Base-by-base conservation (phyloP, 1,284 basidiomycete genomes). In the Coriolopsis trogii region DNA sequence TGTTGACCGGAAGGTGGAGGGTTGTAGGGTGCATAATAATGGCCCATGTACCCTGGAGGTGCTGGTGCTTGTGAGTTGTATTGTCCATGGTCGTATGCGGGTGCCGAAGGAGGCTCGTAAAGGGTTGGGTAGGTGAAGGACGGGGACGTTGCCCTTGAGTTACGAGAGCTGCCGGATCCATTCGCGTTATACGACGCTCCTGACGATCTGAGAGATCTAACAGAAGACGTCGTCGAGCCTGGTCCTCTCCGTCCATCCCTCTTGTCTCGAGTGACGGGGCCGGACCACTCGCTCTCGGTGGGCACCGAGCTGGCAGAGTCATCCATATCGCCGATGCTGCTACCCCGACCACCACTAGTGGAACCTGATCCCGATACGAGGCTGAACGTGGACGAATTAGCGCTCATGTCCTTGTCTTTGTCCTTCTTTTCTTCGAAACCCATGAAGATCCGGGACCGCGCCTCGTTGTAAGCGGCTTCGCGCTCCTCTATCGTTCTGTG, bases 391-490 rank as follows among this genome's bases (percentile, higher is more conserved):
- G 88, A 90, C 6, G 87, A 89, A 63, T 85, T 87, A 10, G 86
- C 82, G 67, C 84, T 90, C 70, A 83, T 77, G 57, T 87, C 85
- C 61, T 83, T 85, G 45, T 87, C 87, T 67, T 89, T 88, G 50
- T 76, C 78, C 67, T 82, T 83, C 53, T 87, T 88, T 61, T 87
- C 87, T 63, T 89, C 79, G 61, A 90, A 89, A 53, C 72, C 83
- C 80, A 87, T 85, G 71, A 92, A 93, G 59, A 93, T 93, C 48
- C 90, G 80, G 30, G 82, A 84, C 37, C 91, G 82, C 25, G 90
- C 90, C 67, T 89, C 83, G 49, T 89, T 86, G 62, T 93, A 93
- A 12, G 87, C 90, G 2, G 88, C 91, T 64, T 89, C 88, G 40
- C 91, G 84, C 67, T 91, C 84, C 61, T 87, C 85, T 33, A 92